A percentile compares a stretch with the other conserved stretches of the same genome.
phyloP scores from a whole-genome alignment of 1,284 basidiomycete species.

The Ustilago tritici region DNA sequence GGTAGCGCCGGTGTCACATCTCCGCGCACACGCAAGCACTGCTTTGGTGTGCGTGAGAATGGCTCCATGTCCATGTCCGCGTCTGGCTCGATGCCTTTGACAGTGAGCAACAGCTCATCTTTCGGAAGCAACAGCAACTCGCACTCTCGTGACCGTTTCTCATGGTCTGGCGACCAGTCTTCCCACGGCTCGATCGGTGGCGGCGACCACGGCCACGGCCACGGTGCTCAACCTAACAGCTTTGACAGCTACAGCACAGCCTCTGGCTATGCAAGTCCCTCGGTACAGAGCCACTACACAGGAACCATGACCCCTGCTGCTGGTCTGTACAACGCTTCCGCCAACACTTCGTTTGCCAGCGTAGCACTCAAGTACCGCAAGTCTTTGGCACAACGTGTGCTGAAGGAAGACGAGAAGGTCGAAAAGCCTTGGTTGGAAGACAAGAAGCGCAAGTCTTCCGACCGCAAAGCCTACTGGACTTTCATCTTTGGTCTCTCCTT shows the following conservation, averaged over 20 bases:
- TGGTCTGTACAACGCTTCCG: constrained; percentile 21
- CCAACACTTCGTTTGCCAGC: constrained; percentile 10
- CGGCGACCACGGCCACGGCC: background rate
- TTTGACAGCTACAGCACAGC: background rate
- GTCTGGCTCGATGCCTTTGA: background rate
- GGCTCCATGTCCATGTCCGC: background rate
- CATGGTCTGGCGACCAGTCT: background rate
- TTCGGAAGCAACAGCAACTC: background rate
- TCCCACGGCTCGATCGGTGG: background rate
- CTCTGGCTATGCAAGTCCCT: constrained; percentile 9
- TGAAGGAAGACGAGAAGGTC: constrained; percentile 11
- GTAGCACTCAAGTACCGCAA: constrained; percentile 29
- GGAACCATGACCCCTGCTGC: constrained; percentile 18
- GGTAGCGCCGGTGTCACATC: background rate
- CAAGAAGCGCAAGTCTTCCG: constrained; percentile 36
- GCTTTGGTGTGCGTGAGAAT: background rate
- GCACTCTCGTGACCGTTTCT: background rate
- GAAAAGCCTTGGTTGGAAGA: constrained; percentile 53
- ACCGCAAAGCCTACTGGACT: constrained; percentile 52
- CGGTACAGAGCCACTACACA: constrained; percentile 10
- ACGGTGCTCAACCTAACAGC: background rate
- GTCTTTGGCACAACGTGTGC: constrained; percentile 27
- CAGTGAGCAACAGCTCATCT: constrained; percentile 11
- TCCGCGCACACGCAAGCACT: constrained; percentile 2
- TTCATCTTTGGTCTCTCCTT: constrained; percentile 26